phyloP scores from a whole-genome alignment of 352 stramenopile genomes.

The Pelagophyceae sp. region DNA sequence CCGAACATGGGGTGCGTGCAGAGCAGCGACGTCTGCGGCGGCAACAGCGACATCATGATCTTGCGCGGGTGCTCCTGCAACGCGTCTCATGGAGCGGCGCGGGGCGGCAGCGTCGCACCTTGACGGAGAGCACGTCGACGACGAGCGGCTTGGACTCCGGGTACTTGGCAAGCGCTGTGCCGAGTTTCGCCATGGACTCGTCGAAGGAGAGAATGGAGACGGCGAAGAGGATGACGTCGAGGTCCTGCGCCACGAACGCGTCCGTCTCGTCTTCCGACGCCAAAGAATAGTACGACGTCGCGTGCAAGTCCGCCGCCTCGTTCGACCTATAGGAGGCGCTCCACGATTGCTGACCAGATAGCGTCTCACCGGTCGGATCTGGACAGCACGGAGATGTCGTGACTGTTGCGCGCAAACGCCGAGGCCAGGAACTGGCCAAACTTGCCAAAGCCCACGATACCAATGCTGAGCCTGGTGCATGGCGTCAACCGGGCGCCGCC shows the following conservation, averaged over 20 bases:
- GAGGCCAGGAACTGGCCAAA: conserved; percentile 96
- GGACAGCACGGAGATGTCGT: not conserved
- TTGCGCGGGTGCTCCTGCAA: conserved; percentile 86
- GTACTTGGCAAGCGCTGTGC: conserved; percentile 39
- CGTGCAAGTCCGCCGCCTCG: conserved; percentile 48
- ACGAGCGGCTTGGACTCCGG: conserved; percentile 67
- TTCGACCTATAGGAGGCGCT: too few species aligned
- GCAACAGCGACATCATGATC: conserved; percentile 77
- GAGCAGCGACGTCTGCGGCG: conserved; percentile 76
- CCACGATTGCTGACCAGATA: too few species aligned
- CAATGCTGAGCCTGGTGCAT: conserved; percentile 72
- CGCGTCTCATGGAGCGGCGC: too few species aligned
- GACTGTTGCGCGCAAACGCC: conserved; percentile 61
- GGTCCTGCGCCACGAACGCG: conserved; percentile 67
- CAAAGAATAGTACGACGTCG: conserved; percentile 46
- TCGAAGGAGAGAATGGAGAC: conserved; percentile 74
- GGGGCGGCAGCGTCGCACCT: too few species aligned
- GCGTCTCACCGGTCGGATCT: not conserved
- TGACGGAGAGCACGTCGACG: conserved; percentile 95
- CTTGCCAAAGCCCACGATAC: conserved; percentile 89
- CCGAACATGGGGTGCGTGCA: conserved; percentile 98
- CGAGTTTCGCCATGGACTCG: conserved; percentile 44
- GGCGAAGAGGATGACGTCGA: conserved; percentile 87
- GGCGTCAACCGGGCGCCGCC: conserved; percentile 37
- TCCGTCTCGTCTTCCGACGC: conserved; percentile 49